Percentiles rank a stretch among this genome's conserved stretches.
phyloP scores from a whole-genome alignment of 2,329 filamentous ascomycete species.

The Pestalotiopsis sp. region DNA sequence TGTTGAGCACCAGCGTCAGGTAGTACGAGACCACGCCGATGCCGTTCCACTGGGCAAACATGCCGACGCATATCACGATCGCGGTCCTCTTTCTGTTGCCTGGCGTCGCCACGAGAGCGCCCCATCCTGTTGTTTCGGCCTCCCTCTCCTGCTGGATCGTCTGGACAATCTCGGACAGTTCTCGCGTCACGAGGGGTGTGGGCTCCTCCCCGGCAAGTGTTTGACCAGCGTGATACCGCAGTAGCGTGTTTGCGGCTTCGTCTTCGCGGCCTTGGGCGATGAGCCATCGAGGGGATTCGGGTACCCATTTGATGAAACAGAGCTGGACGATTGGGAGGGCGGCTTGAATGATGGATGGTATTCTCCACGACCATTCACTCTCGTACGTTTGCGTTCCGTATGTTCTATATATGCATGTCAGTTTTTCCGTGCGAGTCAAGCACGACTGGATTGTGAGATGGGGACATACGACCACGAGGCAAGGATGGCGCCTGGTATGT shows the following conservation, averaged over 20 bases:
- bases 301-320: constrained; percentile 22
- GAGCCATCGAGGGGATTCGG: constrained; percentile 37
- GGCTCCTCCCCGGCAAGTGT: constrained; percentile 43
- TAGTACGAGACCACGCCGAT: constrained; percentile 38
- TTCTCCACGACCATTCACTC: constrained; percentile 30
- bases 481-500: constrained; percentile 26
- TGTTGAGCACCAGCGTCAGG: constrained; percentile 35
- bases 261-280: constrained; percentile 29
- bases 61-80: constrained; percentile 24
- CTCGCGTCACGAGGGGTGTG: constrained; percentile 46
- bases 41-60: constrained; percentile 30
- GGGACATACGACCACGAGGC: constrained; percentile 34
- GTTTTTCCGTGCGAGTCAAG: too few species aligned
- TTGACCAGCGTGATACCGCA: constrained; percentile 42
- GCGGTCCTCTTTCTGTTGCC: constrained; percentile 22
- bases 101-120: constrained; percentile 18
- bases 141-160: constrained; percentile 43
- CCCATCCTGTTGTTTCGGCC: constrained; percentile 36
- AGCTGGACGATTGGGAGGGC: constrained; percentile 19
- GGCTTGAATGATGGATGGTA: constrained; percentile 34
- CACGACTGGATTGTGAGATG: too few species aligned
- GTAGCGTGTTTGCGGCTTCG: constrained; percentile 33
- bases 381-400: constrained; percentile 34
- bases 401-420: constrained; percentile 15
- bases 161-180: constrained; percentile 49